Percentiles rank a stretch among this genome's conserved stretches.
These are phyloP conservation scores for Alloteropsis semialata DNA, from an alignment of 176 grass and related monocot genomes.

Conservation along the genomic window DNA sequence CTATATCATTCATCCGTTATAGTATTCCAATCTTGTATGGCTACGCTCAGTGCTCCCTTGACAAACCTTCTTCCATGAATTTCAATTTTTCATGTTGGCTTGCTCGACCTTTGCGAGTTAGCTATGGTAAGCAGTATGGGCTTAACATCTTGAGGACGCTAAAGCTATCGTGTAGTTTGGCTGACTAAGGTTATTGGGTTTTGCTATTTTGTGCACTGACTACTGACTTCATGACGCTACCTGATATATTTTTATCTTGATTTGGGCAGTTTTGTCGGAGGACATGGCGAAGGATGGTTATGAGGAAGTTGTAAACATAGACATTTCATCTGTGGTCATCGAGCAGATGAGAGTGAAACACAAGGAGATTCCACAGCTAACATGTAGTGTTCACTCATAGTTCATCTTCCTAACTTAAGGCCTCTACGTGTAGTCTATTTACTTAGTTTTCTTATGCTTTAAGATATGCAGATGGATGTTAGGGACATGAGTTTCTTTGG, in stretches of 20 bases:
- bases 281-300: slow-evolving; percentile 89
- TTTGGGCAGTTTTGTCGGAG: slow-evolving; percentile 72
- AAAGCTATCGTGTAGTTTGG: neutral
- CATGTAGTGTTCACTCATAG: slow-evolving; percentile 51
- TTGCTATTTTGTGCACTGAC: neutral
- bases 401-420: neutral
- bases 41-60: neutral
- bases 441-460: slow-evolving; percentile 35
- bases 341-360: slow-evolving; percentile 81
- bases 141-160: neutral
- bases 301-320: slow-evolving; percentile 68
- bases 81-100: neutral
- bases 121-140: neutral
- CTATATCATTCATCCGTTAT: neutral
- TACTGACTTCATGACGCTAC: neutral
- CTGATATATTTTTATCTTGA: slow-evolving; percentile 29
- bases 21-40: neutral
- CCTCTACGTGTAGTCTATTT: slow-evolving; percentile 23
- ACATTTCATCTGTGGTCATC: slow-evolving; percentile 88
- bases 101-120: neutral
- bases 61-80: neutral
- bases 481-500: slow-evolving; percentile 76
- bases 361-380: slow-evolving; percentile 62
- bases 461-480: slow-evolving; percentile 92
- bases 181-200: neutral